Evolutionary conservation across 2,329 filamentous ascomycete genomes (phyloP).

Genomic region (Diaporthe caulivora): DNA sequence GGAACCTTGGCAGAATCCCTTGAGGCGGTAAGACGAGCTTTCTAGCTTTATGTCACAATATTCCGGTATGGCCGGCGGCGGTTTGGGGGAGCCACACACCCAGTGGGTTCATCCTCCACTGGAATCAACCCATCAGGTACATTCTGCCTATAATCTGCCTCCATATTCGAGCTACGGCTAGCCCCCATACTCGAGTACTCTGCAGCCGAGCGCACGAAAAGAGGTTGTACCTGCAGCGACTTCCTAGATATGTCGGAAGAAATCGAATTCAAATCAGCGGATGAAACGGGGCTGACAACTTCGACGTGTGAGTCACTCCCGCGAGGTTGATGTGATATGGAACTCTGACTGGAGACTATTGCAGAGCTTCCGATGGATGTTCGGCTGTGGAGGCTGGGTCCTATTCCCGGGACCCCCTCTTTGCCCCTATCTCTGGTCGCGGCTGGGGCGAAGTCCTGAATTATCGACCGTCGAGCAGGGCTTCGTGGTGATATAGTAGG

Average conservation of each 20-base stretch:
- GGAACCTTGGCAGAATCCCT: constrained; percentile 68
- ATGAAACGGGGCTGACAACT: constrained; percentile 20
- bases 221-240: constrained; percentile 15
- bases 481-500: constrained; percentile 2
- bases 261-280: background rate
- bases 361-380: constrained; percentile 10
- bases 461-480: background rate
- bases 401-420: background rate
- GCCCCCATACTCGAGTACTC: background rate
- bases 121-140: constrained; percentile 52
- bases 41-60: constrained; percentile 58
- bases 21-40: constrained; percentile 65
- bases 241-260: background rate
- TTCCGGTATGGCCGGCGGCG: constrained; percentile 42
- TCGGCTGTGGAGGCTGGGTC: background rate
- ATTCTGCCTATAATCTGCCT: constrained; percentile 16
- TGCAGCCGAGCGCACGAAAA: background rate
- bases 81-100: constrained; percentile 34
- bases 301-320: constrained; percentile 26
- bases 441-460: background rate
- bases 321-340: constrained; percentile 2
- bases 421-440: background rate
- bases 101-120: constrained; percentile 47
- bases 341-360: constrained; percentile 5
- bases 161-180: background rate